Percentiles rank a stretch among this genome's conserved stretches.
These are phyloP conservation scores for Fusarium pseudocircinatum DNA, from an alignment of 2,329 filamentous ascomycete species.

Conservation along the genomic window DNA sequence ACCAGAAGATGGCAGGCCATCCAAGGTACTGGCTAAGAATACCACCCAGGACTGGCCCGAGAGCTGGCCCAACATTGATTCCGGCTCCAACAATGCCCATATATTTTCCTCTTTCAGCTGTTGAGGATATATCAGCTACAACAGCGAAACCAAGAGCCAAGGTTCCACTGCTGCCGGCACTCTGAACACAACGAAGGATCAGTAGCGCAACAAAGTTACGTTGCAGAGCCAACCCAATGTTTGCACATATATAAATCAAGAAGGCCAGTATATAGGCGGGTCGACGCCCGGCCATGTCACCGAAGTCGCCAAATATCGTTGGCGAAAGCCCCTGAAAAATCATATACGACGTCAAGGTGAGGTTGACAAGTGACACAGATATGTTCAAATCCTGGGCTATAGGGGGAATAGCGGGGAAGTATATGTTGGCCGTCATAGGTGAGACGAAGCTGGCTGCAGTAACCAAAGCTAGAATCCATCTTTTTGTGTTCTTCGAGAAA, in stretches of 20 bases:
- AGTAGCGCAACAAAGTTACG: conserved; percentile 66
- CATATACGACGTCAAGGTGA: conserved; percentile 69
- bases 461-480: conserved; percentile 64
- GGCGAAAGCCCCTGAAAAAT: conserved; percentile 71
- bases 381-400: conserved; percentile 54
- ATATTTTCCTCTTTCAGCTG: conserved; percentile 75
- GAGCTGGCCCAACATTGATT: conserved; percentile 63
- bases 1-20: conserved; percentile 78
- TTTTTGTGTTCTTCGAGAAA: conserved; percentile 52
- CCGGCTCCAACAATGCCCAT: conserved; percentile 73
- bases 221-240: conserved; percentile 68
- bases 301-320: conserved; percentile 69
- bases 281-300: conserved; percentile 68
- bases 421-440: conserved; percentile 69
- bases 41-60: conserved; percentile 72
- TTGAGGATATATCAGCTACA: conserved; percentile 76
- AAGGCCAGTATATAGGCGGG: conserved; percentile 69
- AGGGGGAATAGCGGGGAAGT: conserved; percentile 55
- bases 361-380: conserved; percentile 54
- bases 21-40: conserved; percentile 70
- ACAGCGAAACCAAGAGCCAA: conserved; percentile 77
- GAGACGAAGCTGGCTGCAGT: conserved; percentile 64
- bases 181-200: conserved; percentile 70
- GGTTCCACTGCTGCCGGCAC: conserved; percentile 72
- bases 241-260: conserved; percentile 65